Conservation (phyloP, 495 filamentous ascomycete genomes). For the Neurospora africana region DNA sequence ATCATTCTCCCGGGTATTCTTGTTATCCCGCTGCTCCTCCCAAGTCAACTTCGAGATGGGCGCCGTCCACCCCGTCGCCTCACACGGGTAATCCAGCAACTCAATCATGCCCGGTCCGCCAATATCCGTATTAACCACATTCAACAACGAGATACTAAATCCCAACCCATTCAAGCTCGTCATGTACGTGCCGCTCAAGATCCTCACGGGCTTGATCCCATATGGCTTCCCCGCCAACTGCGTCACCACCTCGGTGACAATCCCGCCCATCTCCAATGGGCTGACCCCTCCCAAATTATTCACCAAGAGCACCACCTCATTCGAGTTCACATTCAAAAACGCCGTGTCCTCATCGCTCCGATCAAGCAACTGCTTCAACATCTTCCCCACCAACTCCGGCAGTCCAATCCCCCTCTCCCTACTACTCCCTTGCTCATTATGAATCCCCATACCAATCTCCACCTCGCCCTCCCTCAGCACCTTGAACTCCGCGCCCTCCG, state of each 20-base stretch:
- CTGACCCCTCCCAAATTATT: conserved; percentile 95
- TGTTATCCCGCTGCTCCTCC: conserved; percentile 35
- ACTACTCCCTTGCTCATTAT: conserved; percentile 86
- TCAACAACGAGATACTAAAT: conserved; percentile 81
- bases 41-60: conserved; percentile 55
- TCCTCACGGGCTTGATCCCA: conserved; percentile 60
- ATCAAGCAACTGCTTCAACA: conserved; percentile 77
- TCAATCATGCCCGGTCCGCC: conserved; percentile 75
- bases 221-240: conserved; percentile 57
- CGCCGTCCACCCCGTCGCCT: conserved; percentile 77
- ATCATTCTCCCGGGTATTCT: conserved; percentile 30
- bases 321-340: conserved; percentile 59
- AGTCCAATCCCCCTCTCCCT: conserved; percentile 51
- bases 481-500: conserved; percentile 33
- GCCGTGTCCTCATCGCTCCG: conserved; percentile 67
- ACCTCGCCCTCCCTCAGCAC: conserved; percentile 58
- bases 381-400: conserved; percentile 58
- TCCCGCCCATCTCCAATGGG: conserved; percentile 77
- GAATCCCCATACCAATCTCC: conserved; percentile 97
- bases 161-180: conserved; percentile 88
- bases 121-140: conserved; percentile 68
- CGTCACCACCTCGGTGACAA: conserved; percentile 74
- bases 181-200: conserved; percentile 59
- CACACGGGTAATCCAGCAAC: conserved; percentile 73
- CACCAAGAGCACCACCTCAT: conserved; percentile 64